These are phyloP conservation scores for Diaporthe citri DNA, from an alignment of 2,329 filamentous ascomycete species.

Conservation along the genomic window DNA sequence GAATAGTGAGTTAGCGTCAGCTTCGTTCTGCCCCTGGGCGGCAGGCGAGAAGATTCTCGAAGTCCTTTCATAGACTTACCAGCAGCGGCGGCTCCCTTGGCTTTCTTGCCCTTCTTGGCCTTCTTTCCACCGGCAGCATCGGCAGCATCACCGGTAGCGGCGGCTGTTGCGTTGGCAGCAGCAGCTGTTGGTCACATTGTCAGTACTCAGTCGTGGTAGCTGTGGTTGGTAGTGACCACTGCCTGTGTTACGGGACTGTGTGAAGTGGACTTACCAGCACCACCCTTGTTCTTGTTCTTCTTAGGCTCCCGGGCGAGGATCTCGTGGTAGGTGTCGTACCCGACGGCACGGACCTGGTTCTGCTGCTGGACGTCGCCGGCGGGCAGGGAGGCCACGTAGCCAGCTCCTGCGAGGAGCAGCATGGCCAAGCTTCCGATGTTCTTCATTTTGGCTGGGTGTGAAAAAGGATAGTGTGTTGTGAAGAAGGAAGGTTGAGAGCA, in stretches of 20 bases:
- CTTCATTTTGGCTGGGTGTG: constrained; percentile 53
- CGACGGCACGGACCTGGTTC: constrained; percentile 8
- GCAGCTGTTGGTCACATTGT: constrained; percentile 4
- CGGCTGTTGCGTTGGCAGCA: constrained; percentile 8
- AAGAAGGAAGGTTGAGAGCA: constrained; percentile 30
- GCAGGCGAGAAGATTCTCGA: too few relatives aligned
- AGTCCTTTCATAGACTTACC: not conserved
- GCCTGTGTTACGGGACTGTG: not conserved
- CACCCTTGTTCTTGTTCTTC: constrained; percentile 10
- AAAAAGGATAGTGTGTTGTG: constrained; percentile 15
- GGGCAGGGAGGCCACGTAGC: constrained; percentile 49
- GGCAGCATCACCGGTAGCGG: not conserved
- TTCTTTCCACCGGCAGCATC: not conserved
- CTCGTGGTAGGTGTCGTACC: not conserved
- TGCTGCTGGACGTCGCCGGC: constrained; percentile 29
- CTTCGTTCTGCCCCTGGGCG: not conserved
- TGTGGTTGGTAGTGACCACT: not conserved
- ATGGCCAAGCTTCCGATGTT: constrained; percentile 53
- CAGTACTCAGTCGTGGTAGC: not conserved
- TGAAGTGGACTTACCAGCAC: not conserved
- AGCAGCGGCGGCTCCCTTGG: constrained; percentile 5
- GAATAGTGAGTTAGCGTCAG: not conserved
- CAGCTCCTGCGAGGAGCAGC: constrained; percentile 52
- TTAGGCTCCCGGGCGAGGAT: constrained; percentile 34
- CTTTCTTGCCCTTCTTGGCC: constrained; percentile 21